phyloP scores from a whole-genome alignment of 2,329 filamentous ascomycete species.

The Taxawa tesnikishii region DNA sequence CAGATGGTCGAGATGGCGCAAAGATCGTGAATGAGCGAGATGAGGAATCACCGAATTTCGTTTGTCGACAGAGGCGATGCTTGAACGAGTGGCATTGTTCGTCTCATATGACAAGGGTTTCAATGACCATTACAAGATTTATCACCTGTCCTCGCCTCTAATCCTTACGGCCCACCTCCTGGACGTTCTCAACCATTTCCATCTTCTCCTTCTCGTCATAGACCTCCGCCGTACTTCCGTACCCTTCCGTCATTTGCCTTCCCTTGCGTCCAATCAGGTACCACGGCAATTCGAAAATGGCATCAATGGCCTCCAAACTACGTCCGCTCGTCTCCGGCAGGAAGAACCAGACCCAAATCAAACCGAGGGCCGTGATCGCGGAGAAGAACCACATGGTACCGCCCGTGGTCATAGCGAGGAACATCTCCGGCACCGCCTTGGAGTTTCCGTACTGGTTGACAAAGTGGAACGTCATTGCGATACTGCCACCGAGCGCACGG shows the following conservation, averaged over 20 bases:
- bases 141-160: background rate
- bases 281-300: slow-evolving; percentile 53
- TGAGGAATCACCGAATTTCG: too few relatives aligned
- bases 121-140: too few relatives aligned
- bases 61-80: too few relatives aligned
- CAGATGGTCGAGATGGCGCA: too few relatives aligned
- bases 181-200: slow-evolving; percentile 3
- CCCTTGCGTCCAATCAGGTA: slow-evolving; percentile 52
- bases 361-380: slow-evolving; percentile 54
- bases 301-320: slow-evolving; percentile 46
- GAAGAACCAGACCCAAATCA: slow-evolving; percentile 47
- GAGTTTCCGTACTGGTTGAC: slow-evolving; percentile 68
- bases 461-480: slow-evolving; percentile 70
- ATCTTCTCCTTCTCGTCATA: slow-evolving; percentile 12
- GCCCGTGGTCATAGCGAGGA: slow-evolving; percentile 44
- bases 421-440: slow-evolving; percentile 63
- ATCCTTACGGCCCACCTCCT: background rate
- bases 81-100: too few relatives aligned
- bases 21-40: too few relatives aligned
- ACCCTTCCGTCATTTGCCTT: slow-evolving; percentile 14
- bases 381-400: slow-evolving; percentile 72
- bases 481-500: slow-evolving; percentile 55
- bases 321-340: slow-evolving; percentile 39
- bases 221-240: slow-evolving; percentile 14
- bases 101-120: too few relatives aligned